Base-by-base conservation (phyloP, 345 rosid genomes). In the Pugionium cornutum region DNA sequence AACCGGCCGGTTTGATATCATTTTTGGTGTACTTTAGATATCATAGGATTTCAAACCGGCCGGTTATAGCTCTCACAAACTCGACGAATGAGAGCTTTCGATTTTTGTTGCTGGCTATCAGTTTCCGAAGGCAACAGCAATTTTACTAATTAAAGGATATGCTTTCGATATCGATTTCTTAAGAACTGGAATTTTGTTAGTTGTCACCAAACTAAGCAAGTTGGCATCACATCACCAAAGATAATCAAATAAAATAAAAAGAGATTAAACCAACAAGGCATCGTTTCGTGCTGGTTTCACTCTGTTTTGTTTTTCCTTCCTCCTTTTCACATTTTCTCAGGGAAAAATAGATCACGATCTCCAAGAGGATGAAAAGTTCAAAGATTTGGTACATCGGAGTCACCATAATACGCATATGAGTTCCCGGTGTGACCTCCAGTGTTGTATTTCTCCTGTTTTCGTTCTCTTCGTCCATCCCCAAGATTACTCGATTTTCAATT, bases 311-410 rank as follows among this genome's bases (percentile, higher is more conserved):
- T 18, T 18, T 18, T 18, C 18, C 18, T 18, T 18, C 18, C 18
- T 18, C 18, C 18, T 18, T 18, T 18, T 18, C 18, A 11, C 47
- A 55, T 33, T 51, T 55, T 43, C 46, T 44, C 9, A 9, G 45
- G 55, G 45, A 52, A 11, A 37, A 31, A 11, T 4, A 18, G 11
- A 49, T 40, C 56, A 53, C 48, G 62, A 62, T 54, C 57, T 45
- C 31, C 51, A 5, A 47, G 50, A 58, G 64, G 44, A 65, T 30
- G 67, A 66, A 73, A 58, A 53, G 18, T 37, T 61, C 58, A 60
- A 74, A 43, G 76, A n/a, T 27, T 56, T 63, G 58, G 56, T 45
- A 41, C 41, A 59, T 18, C 18, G 18, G 18, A 18, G 3, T 47
- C 11, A 30, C 35, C 53, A 67, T 11, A 35, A 2, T 50, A 61